A percentile compares a stretch with the other conserved stretches of the same genome.
Evolutionary conservation across 2,329 filamentous ascomycete genomes (phyloP).

Genomic region (Periconia digitata): DNA sequence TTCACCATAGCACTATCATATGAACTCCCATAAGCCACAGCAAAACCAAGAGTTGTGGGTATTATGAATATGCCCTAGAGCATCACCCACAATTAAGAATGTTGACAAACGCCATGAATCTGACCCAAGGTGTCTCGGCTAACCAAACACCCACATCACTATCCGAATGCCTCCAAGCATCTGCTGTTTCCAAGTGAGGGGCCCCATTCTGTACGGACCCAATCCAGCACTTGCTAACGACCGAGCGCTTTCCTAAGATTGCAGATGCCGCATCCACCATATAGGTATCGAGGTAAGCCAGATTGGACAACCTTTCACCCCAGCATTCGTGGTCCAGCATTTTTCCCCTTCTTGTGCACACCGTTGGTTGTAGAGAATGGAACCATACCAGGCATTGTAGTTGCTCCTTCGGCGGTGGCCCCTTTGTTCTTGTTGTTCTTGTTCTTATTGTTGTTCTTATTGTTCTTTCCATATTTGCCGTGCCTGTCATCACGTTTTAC

Average conservation of each 20-base stretch:
- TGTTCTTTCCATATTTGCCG: conserved; percentile 26
- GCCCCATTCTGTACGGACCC: too few species aligned
- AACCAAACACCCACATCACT: too few species aligned
- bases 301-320: conserved; percentile 19
- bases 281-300: background rate
- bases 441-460: conserved; percentile 50
- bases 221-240: too few species aligned
- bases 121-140: too few species aligned
- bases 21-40: too few species aligned
- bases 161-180: too few species aligned
- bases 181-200: too few species aligned
- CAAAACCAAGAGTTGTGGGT: too few species aligned
- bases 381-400: conserved; percentile 15
- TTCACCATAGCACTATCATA: background rate
- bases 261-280: background rate
- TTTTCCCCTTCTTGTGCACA: conserved; percentile 37
- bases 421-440: conserved; percentile 46
- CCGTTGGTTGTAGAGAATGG: conserved; percentile 28
- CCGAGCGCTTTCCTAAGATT: too few species aligned
- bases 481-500: conserved; percentile 53
- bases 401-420: conserved; percentile 13
- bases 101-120: too few species aligned
- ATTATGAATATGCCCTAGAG: too few species aligned
- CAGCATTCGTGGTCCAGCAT: conserved; percentile 26
- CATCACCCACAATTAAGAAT: too few species aligned